Conservation (phyloP, 78 protist genomes). For the slime mould (Dictyostelium discoideum) region DNA sequence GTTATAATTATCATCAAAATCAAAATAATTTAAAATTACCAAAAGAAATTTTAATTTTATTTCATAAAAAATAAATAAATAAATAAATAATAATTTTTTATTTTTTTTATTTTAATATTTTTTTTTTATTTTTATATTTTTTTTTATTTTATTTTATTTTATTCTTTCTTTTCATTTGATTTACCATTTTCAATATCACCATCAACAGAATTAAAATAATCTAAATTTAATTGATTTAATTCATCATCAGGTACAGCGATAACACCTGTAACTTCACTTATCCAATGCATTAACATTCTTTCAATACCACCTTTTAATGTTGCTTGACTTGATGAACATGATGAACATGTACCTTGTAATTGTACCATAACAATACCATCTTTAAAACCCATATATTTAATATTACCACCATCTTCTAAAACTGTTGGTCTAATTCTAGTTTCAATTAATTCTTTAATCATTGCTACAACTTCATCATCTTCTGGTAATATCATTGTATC, state of each 20-base stretch:
- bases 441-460: constrained; percentile 92
- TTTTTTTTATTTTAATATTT: neutral
- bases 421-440: constrained; percentile 93
- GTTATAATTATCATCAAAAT: neutral
- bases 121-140: neutral
- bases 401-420: constrained; percentile 94
- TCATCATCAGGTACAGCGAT: constrained; percentile 68
- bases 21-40: neutral
- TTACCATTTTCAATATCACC: neutral
- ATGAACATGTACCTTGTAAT: constrained; percentile 86
- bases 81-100: neutral
- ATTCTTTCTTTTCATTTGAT: neutral
- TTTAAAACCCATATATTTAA: constrained; percentile 84
- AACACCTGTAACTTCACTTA: constrained; percentile 87
- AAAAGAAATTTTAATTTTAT: neutral
- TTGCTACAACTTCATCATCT: constrained; percentile 85
- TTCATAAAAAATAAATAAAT: neutral
- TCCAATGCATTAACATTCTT: constrained; percentile 94
- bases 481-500: constrained; percentile 85
- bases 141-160: neutral
- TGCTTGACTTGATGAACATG: constrained; percentile 86
- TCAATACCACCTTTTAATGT: constrained; percentile 94
- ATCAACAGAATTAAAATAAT: constrained; percentile 57
- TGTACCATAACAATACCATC: constrained; percentile 88
- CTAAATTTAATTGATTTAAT: constrained; percentile 50